Conservation (phyloP, 1,284 basidiomycete genomes). For the Rhodotorula sp. region DNA sequence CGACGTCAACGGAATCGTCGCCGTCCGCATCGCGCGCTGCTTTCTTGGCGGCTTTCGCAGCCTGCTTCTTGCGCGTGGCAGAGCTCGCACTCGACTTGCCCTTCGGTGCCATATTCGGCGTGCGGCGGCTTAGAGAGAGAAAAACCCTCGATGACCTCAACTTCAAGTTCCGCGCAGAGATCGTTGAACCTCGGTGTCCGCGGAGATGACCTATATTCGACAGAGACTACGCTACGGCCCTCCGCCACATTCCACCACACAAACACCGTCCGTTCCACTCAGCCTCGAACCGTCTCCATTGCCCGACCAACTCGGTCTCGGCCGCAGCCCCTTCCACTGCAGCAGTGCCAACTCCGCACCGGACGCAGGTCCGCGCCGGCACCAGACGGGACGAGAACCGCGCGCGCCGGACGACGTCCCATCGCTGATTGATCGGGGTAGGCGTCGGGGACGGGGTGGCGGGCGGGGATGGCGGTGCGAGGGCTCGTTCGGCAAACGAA, state of each 20-base stretch:
- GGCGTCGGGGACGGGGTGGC: slow-evolving; percentile 8
- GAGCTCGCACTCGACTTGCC: slow-evolving; percentile 49
- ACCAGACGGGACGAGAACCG: neutral
- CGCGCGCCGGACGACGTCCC: slow-evolving; percentile 14
- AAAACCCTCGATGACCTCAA: slow-evolving; percentile 1
- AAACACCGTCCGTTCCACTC: slow-evolving; percentile 20
- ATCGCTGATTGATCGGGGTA: neutral
- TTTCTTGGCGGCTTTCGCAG: slow-evolving; percentile 59
- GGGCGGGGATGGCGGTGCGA: neutral
- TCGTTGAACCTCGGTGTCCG: too few species aligned
- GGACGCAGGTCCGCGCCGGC: slow-evolving; percentile 1
- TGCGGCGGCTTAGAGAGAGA: neutral
- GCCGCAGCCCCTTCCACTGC: neutral
- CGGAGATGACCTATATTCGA: neutral
- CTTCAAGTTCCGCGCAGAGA: neutral
- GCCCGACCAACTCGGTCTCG: neutral
- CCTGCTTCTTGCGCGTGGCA: slow-evolving; percentile 77
- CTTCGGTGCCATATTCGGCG: slow-evolving; percentile 27
- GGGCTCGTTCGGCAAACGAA: neutral
- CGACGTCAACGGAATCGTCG: slow-evolving; percentile 12
- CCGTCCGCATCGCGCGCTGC: slow-evolving; percentile 47
- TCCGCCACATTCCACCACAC: slow-evolving; percentile 20
- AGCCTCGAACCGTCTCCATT: slow-evolving; percentile 8
- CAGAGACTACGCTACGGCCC: neutral
- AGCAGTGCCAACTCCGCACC: slow-evolving; percentile 6